Conservation (phyloP, 495 filamentous ascomycete genomes). For the Penicillium cinerascens region DNA sequence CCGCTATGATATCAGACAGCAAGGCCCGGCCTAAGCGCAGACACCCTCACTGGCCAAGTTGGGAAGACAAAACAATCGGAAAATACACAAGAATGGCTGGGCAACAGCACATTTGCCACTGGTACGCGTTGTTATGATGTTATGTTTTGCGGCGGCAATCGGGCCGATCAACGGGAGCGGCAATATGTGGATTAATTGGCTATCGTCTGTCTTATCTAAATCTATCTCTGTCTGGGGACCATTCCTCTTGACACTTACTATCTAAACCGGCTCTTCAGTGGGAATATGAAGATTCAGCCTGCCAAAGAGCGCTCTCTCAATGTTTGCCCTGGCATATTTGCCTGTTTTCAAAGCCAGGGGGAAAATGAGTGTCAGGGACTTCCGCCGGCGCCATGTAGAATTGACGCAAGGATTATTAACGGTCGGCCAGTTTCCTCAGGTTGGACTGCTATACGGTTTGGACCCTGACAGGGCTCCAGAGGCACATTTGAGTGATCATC, state of each 20-base stretch:
- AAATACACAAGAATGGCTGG: background rate
- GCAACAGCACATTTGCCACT: background rate
- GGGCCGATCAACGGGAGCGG: background rate
- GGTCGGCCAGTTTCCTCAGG: background rate
- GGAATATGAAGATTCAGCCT: background rate
- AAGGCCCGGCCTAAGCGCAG: background rate
- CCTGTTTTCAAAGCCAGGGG: background rate
- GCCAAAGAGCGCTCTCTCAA: background rate
- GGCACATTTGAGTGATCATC: constrained; percentile 2
- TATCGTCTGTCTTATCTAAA: background rate
- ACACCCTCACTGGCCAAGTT: background rate
- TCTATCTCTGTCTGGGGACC: background rate
- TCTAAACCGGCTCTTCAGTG: background rate
- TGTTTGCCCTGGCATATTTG: background rate
- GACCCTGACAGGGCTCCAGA: background rate
- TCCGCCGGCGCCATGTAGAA: background rate
- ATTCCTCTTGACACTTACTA: background rate
- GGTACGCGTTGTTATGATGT: background rate
- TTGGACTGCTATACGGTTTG: background rate
- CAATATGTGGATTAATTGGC: background rate
- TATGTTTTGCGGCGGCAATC: background rate
- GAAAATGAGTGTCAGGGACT: background rate
- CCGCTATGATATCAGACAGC: constrained; percentile 5
- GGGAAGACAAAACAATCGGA: background rate
- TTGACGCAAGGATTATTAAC: constrained; percentile 10